Conservation (phyloP, 805 yeast species). For the Lachancea cidri region DNA sequence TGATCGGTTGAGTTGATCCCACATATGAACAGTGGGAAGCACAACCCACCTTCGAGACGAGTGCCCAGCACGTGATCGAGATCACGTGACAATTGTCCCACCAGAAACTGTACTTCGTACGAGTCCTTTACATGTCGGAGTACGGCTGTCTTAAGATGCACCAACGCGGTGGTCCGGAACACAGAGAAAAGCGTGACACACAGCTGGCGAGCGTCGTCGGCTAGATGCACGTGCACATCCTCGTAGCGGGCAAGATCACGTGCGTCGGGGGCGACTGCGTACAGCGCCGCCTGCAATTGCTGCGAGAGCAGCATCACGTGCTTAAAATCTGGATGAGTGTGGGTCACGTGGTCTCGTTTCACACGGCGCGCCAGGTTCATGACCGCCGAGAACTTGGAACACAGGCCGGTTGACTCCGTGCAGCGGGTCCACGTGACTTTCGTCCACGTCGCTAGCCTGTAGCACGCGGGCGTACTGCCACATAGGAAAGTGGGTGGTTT, state of each 20-base stretch:
- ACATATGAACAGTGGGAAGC: conserved; percentile 74
- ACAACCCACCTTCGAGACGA: conserved; percentile 62
- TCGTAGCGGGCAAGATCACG: conserved; percentile 18
- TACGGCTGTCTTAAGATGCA: conserved; percentile 64
- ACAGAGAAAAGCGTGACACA: conserved; percentile 69
- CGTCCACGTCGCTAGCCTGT: conserved; percentile 11
- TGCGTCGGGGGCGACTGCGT: conserved; percentile 13
- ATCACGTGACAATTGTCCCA: conserved; percentile 48
- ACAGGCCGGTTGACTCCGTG: conserved; percentile 68
- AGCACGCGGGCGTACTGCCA: conserved; percentile 55
- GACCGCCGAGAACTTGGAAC: conserved; percentile 63
- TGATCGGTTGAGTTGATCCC: conserved; percentile 59
- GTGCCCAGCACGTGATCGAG: conserved; percentile 61
- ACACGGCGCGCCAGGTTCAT: conserved; percentile 53
- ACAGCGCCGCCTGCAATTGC: conserved; percentile 13
- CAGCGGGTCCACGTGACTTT: conserved; percentile 50
- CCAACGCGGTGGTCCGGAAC: conserved; percentile 61
- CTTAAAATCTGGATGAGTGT: conserved; percentile 15
- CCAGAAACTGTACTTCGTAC: conserved; percentile 56
- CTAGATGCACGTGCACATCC: conserved; percentile 13
- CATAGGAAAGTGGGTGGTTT: conserved; percentile 62
- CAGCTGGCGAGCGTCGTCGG: conserved; percentile 49
- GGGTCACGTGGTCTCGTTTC: conserved; percentile 32
- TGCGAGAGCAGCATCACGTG: conserved; percentile 15
- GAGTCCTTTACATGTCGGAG: conserved; percentile 32